phyloP scores from a whole-genome alignment of 139 green algal species.

The Dunaliella primolecta region DNA sequence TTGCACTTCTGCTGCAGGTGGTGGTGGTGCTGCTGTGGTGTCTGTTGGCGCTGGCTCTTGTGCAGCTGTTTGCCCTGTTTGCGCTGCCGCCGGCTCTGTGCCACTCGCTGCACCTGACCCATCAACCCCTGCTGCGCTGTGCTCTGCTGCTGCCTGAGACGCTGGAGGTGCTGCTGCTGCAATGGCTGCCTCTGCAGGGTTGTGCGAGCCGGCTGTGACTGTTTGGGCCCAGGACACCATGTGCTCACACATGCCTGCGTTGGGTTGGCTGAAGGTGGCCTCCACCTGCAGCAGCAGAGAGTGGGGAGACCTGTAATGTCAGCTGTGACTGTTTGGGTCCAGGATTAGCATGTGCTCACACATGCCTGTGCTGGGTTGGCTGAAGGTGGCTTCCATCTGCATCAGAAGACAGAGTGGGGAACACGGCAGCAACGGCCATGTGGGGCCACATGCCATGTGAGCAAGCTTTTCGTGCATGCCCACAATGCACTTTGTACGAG shows the following conservation, averaged over 20 bases:
- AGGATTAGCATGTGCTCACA: slow-evolving; percentile 87
- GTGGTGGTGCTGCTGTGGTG: too few species aligned
- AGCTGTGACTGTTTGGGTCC: slow-evolving; percentile 63
- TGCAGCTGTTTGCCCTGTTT: too few species aligned
- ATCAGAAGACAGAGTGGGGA: not conserved
- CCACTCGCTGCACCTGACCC: too few species aligned
- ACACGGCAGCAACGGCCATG: too few species aligned
- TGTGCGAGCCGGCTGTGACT: slow-evolving; percentile 32
- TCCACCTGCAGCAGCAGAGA: slow-evolving; percentile 68
- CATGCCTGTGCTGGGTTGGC: slow-evolving; percentile 85
- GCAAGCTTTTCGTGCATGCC: too few species aligned
- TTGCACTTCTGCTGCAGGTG: too few species aligned
- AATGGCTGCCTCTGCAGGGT: not conserved
- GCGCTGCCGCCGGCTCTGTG: too few species aligned
- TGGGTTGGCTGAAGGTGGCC: slow-evolving; percentile 88
- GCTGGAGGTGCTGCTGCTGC: slow-evolving; percentile 11
- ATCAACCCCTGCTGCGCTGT: too few species aligned
- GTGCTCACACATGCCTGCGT: slow-evolving; percentile 71
- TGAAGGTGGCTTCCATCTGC: slow-evolving; percentile 86
- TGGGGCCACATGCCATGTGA: too few species aligned
- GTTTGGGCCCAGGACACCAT: slow-evolving; percentile 87
- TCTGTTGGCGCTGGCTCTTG: too few species aligned
- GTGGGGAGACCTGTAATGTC: not conserved
- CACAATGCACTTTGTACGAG: too few species aligned
- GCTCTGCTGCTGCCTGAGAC: too few species aligned